These are phyloP conservation scores for Heimioporus punctisporus DNA, from an alignment of 1,284 basidiomycete species.

Conservation along the genomic window DNA sequence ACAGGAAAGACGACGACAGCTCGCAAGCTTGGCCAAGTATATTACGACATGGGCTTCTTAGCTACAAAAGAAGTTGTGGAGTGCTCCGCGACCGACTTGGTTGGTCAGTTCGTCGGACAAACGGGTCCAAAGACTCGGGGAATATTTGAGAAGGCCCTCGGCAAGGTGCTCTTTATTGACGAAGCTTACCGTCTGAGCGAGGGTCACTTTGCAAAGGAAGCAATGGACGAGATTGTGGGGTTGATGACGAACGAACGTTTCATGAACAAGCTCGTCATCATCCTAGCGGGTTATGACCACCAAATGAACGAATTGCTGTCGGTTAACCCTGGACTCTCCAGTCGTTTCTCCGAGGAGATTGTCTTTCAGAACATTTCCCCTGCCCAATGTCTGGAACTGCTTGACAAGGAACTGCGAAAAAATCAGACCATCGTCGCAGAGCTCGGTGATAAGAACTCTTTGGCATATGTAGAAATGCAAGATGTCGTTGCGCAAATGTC, in stretches of 20 bases:
- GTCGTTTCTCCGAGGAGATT: conserved; percentile 66
- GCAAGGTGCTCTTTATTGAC: conserved; percentile 66
- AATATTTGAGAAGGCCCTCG: conserved; percentile 60
- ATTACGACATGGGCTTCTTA: conserved; percentile 29
- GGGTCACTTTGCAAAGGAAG: conserved; percentile 66
- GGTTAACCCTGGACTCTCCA: conserved; percentile 63
- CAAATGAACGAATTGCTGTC: conserved; percentile 62
- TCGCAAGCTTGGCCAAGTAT: conserved; percentile 42
- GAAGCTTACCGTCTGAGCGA: conserved; percentile 63
- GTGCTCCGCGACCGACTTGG: conserved; percentile 66
- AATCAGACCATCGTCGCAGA: conserved; percentile 38
- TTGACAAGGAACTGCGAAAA: conserved; percentile 48
- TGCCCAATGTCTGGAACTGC: conserved; percentile 49
- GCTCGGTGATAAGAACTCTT: conserved; percentile 38
- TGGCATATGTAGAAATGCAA: conserved; percentile 37
- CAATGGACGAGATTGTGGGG: conserved; percentile 66
- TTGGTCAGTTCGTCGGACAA: conserved; percentile 68
- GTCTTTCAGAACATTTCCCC: conserved; percentile 54
- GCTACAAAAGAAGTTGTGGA: conserved; percentile 46
- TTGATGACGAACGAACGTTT: conserved; percentile 59
- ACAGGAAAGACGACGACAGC: conserved; percentile 49
- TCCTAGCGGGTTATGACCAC: conserved; percentile 67
- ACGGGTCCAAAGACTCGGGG: conserved; percentile 66
- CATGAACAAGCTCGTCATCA: conserved; percentile 59
- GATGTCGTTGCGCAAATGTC: conserved; percentile 43